A percentile compares a stretch with the other conserved stretches of the same genome.
phyloP scores from a whole-genome alignment of 768 basidiomycete genomes.

The Amanita rimosa region DNA sequence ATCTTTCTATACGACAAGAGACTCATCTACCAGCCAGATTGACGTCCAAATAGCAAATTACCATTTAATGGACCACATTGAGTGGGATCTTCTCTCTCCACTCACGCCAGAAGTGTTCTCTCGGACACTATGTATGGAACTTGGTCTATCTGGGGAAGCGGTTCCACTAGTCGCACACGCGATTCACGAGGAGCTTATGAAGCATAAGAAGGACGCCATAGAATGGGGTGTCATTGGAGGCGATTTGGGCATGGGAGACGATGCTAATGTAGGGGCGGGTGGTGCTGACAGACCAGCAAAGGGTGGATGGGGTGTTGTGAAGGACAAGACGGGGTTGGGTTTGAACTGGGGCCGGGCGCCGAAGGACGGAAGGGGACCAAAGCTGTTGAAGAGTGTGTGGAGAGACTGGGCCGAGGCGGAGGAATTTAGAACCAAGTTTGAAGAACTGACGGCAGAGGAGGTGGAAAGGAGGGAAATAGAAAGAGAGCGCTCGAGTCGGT shows the following conservation, averaged over 20 bases:
- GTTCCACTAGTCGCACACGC: constrained; percentile 86
- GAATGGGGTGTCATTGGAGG: constrained; percentile 87
- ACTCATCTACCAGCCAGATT: constrained; percentile 39
- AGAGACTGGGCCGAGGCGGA: constrained; percentile 90
- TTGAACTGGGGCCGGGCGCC: constrained; percentile 67
- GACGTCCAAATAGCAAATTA: constrained; percentile 93
- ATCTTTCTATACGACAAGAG: not conserved
- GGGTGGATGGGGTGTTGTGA: constrained; percentile 44
- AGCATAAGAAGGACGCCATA: constrained; percentile 90
- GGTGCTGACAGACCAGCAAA: constrained; percentile 18
- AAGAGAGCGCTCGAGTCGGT: constrained; percentile 74
- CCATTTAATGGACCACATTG: constrained; percentile 90
- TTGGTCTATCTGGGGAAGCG: constrained; percentile 84
- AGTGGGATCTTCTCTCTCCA: constrained; percentile 95
- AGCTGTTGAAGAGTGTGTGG: constrained; percentile 81
- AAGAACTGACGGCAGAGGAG: constrained; percentile 83
- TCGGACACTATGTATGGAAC: constrained; percentile 65
- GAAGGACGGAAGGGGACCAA: constrained; percentile 74
- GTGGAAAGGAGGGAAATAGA: constrained; percentile 85
- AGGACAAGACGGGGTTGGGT: constrained; percentile 77
- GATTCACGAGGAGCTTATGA: constrained; percentile 88
- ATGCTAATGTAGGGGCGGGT: constrained; percentile 8
- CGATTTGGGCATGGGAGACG: constrained; percentile 18
- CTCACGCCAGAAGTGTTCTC: constrained; percentile 87
- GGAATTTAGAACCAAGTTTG: constrained; percentile 81